phyloP scores from a whole-genome alignment of 257 asterid species.

The Coffea eugenioides region DNA sequence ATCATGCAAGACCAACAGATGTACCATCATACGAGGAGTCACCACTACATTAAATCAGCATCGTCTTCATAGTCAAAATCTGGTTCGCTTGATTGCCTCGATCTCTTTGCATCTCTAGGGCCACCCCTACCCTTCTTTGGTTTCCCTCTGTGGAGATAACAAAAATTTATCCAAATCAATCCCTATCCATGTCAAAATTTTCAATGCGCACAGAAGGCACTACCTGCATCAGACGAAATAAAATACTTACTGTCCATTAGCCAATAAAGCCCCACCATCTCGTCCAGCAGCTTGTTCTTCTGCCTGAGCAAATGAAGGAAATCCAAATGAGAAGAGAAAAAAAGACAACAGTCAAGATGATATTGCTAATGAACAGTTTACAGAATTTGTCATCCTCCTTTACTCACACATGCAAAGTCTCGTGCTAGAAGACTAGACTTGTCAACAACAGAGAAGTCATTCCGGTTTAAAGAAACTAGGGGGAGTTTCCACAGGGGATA shows the following conservation, averaged over 20 bases:
- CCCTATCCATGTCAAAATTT: not conserved
- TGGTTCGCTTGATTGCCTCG: conserved; percentile 79
- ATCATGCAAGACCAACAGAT: conserved; percentile 15
- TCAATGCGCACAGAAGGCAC: not conserved
- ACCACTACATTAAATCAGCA: conserved; percentile 67
- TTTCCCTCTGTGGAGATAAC: conserved; percentile 61
- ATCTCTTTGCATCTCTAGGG: conserved; percentile 86
- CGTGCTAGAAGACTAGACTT: not conserved
- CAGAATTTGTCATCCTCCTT: not conserved
- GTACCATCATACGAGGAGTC: conserved; percentile 2
- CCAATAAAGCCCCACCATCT: conserved; percentile 67
- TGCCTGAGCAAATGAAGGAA: conserved; percentile 46
- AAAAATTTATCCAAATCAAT: not conserved
- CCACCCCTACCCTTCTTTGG: conserved; percentile 82
- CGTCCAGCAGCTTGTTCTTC: conserved; percentile 83
- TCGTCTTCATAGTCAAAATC: conserved; percentile 95
- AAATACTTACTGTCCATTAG: conserved; percentile 78
- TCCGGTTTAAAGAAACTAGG: not conserved
- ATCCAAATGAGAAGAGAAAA: conserved; percentile 2
- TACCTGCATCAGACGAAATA: conserved; percentile 5
- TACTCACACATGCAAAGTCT: not conserved
- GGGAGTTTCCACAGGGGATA: not conserved
- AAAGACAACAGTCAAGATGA: not conserved
- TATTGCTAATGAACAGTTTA: not conserved
- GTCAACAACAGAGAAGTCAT: not conserved